These are phyloP conservation scores for Nyssa sinensis DNA, from an alignment of 148 eudicot genomes.

Conservation along the genomic window DNA sequence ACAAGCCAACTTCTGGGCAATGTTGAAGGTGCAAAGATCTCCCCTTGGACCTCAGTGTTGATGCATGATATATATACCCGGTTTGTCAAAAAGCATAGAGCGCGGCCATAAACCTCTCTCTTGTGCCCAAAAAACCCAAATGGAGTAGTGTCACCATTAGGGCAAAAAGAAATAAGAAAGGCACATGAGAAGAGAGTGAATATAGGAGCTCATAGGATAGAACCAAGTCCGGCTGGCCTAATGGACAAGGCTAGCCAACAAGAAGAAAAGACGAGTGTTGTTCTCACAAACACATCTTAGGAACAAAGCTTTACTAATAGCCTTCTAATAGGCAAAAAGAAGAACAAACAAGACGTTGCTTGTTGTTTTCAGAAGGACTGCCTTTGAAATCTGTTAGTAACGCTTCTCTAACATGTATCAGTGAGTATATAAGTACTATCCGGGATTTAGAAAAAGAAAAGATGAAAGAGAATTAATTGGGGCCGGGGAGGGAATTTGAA, in stretches of 20 bases:
- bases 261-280: too few species aligned
- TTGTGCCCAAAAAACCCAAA: conserved; percentile 24
- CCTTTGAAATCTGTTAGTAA: too few species aligned
- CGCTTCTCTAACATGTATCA: too few species aligned
- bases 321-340: too few species aligned
- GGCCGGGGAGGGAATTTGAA: background rate
- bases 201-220: background rate
- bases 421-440: too few species aligned
- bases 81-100: background rate
- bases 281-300: background rate
- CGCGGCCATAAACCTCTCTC: conserved; percentile 14
- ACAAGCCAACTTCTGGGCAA: background rate
- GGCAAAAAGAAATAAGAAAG: background rate
- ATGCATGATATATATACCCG: background rate
- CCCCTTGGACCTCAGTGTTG: background rate
- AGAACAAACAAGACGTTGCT: too few species aligned
- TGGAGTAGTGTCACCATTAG: background rate
- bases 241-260: background rate
- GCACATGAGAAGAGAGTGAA: background rate
- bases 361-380: too few species aligned
- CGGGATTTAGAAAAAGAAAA: too few species aligned
- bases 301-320: too few species aligned
- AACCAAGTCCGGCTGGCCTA: background rate
- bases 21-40: background rate
- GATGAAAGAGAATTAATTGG: too few species aligned